Base-by-base conservation (phyloP, 108 stramenopile species). In the Fragilariopsis cylindrus region DNA sequence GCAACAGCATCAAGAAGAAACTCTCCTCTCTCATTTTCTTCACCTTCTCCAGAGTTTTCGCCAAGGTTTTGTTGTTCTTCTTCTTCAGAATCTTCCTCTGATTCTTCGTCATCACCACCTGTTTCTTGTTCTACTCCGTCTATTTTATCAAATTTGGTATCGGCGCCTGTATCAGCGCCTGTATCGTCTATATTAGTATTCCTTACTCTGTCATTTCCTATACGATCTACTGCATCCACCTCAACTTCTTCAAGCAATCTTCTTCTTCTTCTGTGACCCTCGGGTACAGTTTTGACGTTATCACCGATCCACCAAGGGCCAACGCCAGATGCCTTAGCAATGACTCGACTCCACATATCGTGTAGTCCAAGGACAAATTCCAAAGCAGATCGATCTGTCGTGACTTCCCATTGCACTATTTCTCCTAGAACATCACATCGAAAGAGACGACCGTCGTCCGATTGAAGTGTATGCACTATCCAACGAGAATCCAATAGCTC, bases 341-440 rank as follows among this genome's bases (percentile, higher is more conserved):
- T 84, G 13, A 88, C 89, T 21, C 80, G 78, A 56, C 88, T 94
- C 91, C 90, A 94, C 79, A 94, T 86, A 63, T 94, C 90, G 69
- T 94, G 90, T 47, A 94, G 63, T 7, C 87, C 88, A 3, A 86
- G 42, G 45, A 92, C 80, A 66, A 92, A 94, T 67, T 91, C 90
- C 45, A 94, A 48, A 0, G 90, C 81, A 15, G 84, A 77, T 16
- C 77, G 73, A 68, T 92, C 93, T 2, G 81, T 44, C 8, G 68
- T 54, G 11, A 84, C 88, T 48, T 84, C 81, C 93, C 93, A 94
- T 70, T 91, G 86, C 9, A 86, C 55, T 13, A 87, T 81, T 79
- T 94, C 93, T 3, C 85, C 86, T 46, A 88, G 85, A 11, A 89
- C 84, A 70, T 94, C 90, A 65, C 93, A 94, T 58, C 93, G 89